Percentiles rank a stretch among this genome's conserved stretches.
Conservation (phyloP, 1,139 yeast genomes). For the Kodamaea plutei region DNA sequence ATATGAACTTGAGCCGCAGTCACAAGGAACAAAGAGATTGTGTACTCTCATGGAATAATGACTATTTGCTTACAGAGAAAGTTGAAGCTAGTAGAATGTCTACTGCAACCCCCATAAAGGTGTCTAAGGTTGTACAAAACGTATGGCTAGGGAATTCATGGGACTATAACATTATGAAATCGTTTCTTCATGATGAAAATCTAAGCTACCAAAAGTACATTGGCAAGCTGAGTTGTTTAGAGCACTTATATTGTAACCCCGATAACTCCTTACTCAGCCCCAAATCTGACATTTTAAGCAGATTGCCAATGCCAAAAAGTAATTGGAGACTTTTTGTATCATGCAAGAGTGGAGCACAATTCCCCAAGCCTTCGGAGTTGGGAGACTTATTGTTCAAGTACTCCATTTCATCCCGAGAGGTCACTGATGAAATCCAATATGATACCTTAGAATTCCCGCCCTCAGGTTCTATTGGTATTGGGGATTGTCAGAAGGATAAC, state of each 20-base stretch:
- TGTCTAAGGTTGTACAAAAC: conserved; percentile 19
- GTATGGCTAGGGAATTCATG: conserved; percentile 80
- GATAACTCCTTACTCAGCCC: conserved; percentile 44
- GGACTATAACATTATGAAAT: conserved; percentile 40
- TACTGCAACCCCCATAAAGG: conserved; percentile 57
- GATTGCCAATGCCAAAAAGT: conserved; percentile 24
- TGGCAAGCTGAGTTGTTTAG: conserved; percentile 1
- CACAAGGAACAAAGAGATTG: background rate
- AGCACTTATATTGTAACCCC: conserved; percentile 42
- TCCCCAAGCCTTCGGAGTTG: conserved; percentile 45
- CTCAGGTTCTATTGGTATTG: conserved; percentile 74
- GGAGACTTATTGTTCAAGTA: conserved; percentile 32
- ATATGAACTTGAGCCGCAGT: conserved; percentile 1
- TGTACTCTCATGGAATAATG: conserved; percentile 17
- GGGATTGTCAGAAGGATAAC: conserved; percentile 57
- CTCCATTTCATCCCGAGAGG: conserved; percentile 22
- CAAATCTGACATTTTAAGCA: conserved; percentile 13
- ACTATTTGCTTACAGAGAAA: conserved; percentile 69
- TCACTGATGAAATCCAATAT: conserved; percentile 23
- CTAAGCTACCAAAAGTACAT: conserved; percentile 8
- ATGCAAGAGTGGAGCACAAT: conserved; percentile 53
- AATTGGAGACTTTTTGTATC: conserved; percentile 37
- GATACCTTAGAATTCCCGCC: conserved; percentile 69
- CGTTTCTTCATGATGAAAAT: conserved; percentile 18
- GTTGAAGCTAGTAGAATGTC: conserved; percentile 83